These are phyloP conservation scores for Thecamonas trahens DNA, from an alignment of 78 protist species.

Conservation along the genomic window DNA sequence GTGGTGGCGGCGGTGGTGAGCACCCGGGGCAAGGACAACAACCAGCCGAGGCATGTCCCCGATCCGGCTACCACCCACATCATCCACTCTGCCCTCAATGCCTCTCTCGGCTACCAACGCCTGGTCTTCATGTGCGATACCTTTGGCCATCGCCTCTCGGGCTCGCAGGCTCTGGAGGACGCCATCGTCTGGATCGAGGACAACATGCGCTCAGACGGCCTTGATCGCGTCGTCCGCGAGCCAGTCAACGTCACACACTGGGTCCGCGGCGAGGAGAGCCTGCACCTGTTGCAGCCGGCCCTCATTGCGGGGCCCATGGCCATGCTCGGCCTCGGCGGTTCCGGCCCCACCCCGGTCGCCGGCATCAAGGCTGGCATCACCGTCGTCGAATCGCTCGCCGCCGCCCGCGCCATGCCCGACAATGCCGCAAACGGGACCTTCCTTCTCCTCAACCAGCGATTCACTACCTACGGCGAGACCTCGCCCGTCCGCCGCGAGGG, in stretches of 20 bases:
- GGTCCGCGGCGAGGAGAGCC: constrained; percentile 53
- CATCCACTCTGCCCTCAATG: constrained; percentile 6
- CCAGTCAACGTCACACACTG: constrained; percentile 35
- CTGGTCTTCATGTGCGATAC: constrained; percentile 6
- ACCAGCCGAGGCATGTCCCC: no score
- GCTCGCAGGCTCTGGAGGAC: constrained; percentile 30
- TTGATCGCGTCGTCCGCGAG: constrained; percentile 46
- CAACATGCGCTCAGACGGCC: constrained; percentile 27
- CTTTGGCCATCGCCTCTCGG: constrained; percentile 43
- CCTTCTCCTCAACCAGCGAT: constrained; percentile 37
- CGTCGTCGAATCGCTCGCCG: no score
- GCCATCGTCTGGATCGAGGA: constrained; percentile 41
- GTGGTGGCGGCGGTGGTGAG: no score
- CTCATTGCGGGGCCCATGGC: constrained; percentile 28
- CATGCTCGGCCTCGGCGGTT: constrained; percentile 65
- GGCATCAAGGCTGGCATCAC: no score
- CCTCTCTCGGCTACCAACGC: constrained; percentile 23
- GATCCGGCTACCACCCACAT: no score
- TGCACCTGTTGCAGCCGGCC: constrained; percentile 6
- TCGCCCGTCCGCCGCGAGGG: constrained; percentile 29
- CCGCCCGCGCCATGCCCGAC: no score
- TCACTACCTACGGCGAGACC: constrained; percentile 29
- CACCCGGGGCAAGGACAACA: no score
- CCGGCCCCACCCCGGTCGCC: constrained; percentile 10
- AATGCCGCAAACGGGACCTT: no score